Conservation (phyloP, 2,329 filamentous ascomycete genomes). For the Nemania serpens region DNA sequence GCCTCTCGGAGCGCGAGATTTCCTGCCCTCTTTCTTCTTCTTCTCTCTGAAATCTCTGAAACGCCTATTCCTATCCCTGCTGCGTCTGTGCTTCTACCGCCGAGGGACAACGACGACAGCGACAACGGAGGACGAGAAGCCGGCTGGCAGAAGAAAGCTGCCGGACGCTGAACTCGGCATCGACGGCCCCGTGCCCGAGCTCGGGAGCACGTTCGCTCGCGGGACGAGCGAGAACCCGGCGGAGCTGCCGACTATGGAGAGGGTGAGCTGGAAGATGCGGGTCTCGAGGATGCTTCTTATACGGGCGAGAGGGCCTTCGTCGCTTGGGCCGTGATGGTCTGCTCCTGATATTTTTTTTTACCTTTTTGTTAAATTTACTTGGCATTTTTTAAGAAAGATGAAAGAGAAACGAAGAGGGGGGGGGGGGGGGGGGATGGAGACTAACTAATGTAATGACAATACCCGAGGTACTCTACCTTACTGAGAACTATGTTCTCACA, state of each 20-base stretch:
- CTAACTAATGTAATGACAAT: no score
- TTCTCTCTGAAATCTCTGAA: no score
- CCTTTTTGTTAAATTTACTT: no score
- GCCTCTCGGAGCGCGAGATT: no score
- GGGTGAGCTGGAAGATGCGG: slow-evolving; percentile 34
- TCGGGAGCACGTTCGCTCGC: slow-evolving; percentile 25
- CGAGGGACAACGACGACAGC: no score
- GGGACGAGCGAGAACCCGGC: slow-evolving; percentile 38
- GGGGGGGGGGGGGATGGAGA: no score
- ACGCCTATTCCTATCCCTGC: neutral
- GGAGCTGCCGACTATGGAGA: slow-evolving; percentile 28
- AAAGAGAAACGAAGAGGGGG: no score
- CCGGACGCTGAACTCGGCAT: slow-evolving; percentile 36
- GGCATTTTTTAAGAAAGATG: no score
- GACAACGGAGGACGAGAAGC: neutral
- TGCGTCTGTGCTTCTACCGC: neutral
- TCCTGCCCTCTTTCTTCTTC: slow-evolving; percentile 12
- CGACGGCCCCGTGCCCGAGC: slow-evolving; percentile 34
- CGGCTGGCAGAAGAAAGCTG: neutral
- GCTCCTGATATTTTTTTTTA: neutral
- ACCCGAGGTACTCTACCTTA: no score
- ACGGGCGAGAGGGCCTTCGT: neutral
- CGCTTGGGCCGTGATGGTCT: neutral
- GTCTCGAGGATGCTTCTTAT: slow-evolving; percentile 31
- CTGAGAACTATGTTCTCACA: no score